Conservation (phyloP, 129 eudicot species). For the Rutidosis leptorrhynchoides region DNA sequence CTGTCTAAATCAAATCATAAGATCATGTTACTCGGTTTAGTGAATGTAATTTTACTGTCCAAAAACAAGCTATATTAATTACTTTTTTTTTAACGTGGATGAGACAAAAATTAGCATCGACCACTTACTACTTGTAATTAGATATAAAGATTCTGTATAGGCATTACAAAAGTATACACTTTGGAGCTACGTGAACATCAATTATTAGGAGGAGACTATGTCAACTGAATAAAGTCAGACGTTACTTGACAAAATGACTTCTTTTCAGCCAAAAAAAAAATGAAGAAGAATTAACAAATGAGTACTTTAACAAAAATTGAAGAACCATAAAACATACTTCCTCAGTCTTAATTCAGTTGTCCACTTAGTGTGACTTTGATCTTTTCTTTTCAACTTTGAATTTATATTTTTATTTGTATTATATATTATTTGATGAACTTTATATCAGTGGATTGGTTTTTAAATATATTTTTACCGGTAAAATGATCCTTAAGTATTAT, state of each 20-base stretch:
- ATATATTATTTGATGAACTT: no score
- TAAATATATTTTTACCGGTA: no score
- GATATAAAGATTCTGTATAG: background rate
- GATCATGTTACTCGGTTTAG: background rate
- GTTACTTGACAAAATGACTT: conserved; percentile 15
- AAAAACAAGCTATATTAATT: background rate
- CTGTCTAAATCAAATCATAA: background rate
- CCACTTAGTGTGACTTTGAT: no score
- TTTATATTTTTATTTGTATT: no score
- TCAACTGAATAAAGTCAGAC: background rate
- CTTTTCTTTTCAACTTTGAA: no score
- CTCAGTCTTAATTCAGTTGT: no score
- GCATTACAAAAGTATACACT: background rate
- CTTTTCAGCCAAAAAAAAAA: background rate
- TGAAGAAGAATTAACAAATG: background rate
- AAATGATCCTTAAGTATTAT: no score
- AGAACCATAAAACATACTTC: no score
- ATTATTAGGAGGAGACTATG: background rate
- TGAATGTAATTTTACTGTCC: conserved; percentile 1
- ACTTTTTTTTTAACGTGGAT: background rate
- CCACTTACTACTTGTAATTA: background rate
- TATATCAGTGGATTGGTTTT: no score
- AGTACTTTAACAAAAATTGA: background rate
- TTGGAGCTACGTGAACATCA: conserved; percentile 16
- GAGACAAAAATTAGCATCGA: background rate